Percentiles rank a stretch among this genome's conserved stretches.
phyloP scores from a whole-genome alignment of 192 early-diverging fungal genomes.

The Podochytrium sp. region DNA sequence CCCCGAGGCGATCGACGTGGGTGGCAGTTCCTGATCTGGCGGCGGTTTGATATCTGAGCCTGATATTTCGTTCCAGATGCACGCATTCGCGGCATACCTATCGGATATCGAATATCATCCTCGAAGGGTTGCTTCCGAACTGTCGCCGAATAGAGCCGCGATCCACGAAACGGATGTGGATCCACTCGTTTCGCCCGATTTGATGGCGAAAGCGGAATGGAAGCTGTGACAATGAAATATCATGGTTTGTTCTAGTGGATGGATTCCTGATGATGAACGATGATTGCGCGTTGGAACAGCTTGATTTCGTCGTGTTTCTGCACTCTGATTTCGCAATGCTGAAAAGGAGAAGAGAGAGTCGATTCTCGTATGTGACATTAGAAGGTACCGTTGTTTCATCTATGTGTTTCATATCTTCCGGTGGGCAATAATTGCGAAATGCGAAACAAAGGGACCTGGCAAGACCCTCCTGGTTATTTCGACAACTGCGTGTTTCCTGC shows the following conservation, averaged over 20 bases:
- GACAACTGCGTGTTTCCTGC: background rate
- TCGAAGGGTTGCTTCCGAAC: background rate
- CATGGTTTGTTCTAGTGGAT: slow-evolving; percentile 76
- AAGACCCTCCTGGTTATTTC: slow-evolving; percentile 11
- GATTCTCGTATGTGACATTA: slow-evolving; percentile 74
- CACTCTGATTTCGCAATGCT: slow-evolving; percentile 63
- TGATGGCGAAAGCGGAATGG: too few species aligned
- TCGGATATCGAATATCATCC: background rate
- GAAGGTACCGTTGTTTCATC: slow-evolving; percentile 56
- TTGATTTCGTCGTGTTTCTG: slow-evolving; percentile 62
- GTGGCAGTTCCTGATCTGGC: background rate
- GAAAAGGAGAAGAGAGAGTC: slow-evolving; percentile 62
- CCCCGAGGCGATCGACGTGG: slow-evolving; percentile 30
- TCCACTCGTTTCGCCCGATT: too few species aligned
- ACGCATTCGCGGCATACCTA: slow-evolving; percentile 1
- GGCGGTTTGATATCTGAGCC: background rate
- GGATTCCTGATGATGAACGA: slow-evolving; percentile 81
- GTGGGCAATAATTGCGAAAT: too few species aligned
- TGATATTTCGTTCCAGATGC: slow-evolving; percentile 12
- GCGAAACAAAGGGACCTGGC: slow-evolving; percentile 13
- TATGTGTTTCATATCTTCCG: too few species aligned
- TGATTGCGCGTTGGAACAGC: slow-evolving; percentile 38
- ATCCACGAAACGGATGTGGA: too few species aligned
- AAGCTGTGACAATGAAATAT: too few species aligned
- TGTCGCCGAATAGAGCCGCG: slow-evolving; percentile 10